Percentiles rank a stretch among this genome's conserved stretches.
These are phyloP conservation scores for Agastache rugosa DNA, from an alignment of 257 asterid species.

Conservation along the genomic window DNA sequence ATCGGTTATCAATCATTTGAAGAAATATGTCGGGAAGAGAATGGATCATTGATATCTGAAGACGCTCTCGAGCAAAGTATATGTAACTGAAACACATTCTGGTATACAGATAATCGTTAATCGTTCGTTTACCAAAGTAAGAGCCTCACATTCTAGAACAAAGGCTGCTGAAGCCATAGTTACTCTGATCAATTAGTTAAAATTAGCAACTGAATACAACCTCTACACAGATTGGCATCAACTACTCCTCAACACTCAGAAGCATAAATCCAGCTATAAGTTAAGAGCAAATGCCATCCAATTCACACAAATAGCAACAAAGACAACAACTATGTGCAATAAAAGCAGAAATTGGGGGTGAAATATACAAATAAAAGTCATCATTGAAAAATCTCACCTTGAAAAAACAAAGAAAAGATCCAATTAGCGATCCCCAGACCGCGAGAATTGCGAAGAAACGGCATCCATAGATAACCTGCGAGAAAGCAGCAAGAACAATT, in stretches of 20 bases:
- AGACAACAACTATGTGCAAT: slow-evolving; percentile 15
- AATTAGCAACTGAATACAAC: background rate
- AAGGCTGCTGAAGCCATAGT: slow-evolving; percentile 10
- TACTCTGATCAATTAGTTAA: background rate
- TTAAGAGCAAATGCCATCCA: slow-evolving; percentile 17
- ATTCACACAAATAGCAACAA: background rate
- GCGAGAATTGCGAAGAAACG: slow-evolving; percentile 90
- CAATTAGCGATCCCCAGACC: slow-evolving; percentile 86
- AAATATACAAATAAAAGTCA: background rate
- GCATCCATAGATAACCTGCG: slow-evolving; percentile 81
- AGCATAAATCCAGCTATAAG: background rate
- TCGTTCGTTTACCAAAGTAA: background rate
- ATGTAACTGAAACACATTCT: background rate
- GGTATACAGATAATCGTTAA: too few species aligned
- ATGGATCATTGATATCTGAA: background rate
- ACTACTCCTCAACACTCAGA: background rate
- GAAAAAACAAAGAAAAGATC: slow-evolving; percentile 84
- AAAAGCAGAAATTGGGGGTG: background rate
- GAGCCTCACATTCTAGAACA: background rate
- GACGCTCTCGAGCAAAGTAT: background rate
- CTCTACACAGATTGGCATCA: slow-evolving; percentile 8
- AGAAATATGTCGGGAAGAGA: slow-evolving; percentile 8
- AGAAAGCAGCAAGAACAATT: background rate
- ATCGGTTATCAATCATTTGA: slow-evolving; percentile 22
- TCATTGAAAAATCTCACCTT: slow-evolving; percentile 48